A percentile compares a stretch with the other conserved stretches of the same genome.
These are phyloP conservation scores for Globisporangium megalacanthum DNA, from an alignment of 352 stramenopile species.

Conservation along the genomic window DNA sequence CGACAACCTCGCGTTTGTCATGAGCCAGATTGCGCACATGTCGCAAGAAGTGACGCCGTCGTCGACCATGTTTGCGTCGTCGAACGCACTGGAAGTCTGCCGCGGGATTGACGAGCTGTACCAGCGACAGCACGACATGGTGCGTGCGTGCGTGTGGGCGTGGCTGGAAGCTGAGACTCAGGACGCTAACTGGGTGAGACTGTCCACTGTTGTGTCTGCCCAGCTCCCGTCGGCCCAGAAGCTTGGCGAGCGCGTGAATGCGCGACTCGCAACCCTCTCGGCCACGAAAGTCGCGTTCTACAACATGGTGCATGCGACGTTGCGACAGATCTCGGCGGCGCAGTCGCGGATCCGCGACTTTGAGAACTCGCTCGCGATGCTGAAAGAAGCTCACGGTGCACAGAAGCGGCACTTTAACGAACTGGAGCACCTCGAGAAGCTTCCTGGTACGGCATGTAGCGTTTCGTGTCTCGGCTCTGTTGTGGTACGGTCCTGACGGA, in stretches of 20 bases:
- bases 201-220: neutral
- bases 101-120: constrained; percentile 77
- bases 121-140: constrained; percentile 70
- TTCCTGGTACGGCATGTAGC: constrained; percentile 37
- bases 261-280: constrained; percentile 48
- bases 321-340: constrained; percentile 69
- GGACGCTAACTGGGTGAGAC: neutral
- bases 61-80: constrained; percentile 77
- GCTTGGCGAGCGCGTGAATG: constrained; percentile 54
- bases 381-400: constrained; percentile 61
- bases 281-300: constrained; percentile 49
- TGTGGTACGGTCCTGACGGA: no score
- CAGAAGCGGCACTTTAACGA: constrained; percentile 87
- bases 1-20: constrained; percentile 58
- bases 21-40: constrained; percentile 61
- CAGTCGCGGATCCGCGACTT: constrained; percentile 89
- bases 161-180: neutral
- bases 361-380: constrained; percentile 78
- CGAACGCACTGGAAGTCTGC: constrained; percentile 74
- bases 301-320: constrained; percentile 42
- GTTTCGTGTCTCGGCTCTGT: no score
- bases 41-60: constrained; percentile 42
- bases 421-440: constrained; percentile 76
- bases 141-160: constrained; percentile 12
- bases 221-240: constrained; percentile 68